These are phyloP conservation scores for Physcomitrium patens DNA, from an alignment of 225 moss, liverwort and hornwort species.

Conservation along the genomic window DNA sequence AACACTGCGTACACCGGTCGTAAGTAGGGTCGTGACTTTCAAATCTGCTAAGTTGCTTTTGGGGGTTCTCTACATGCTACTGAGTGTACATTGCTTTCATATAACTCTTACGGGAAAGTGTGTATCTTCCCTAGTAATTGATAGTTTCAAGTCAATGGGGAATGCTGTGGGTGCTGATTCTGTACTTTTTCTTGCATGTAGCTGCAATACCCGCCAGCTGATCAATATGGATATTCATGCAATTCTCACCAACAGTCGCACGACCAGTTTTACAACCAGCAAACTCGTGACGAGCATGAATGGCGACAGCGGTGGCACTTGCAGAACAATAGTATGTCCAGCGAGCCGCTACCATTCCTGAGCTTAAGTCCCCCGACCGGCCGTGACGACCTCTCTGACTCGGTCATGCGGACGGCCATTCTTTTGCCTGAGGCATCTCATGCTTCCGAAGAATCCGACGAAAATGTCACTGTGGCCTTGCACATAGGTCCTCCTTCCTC, in stretches of 20 bases:
- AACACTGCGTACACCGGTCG: too few species aligned
- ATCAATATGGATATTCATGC: slow-evolving; percentile 32
- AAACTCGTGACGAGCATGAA: slow-evolving; percentile 59
- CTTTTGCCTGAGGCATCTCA: slow-evolving; percentile 56
- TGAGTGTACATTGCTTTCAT: too few species aligned
- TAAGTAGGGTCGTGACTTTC: too few species aligned
- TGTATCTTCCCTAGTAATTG: too few species aligned
- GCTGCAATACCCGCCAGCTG: slow-evolving; percentile 43
- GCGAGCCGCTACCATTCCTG: slow-evolving; percentile 80
- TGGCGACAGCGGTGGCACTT: slow-evolving; percentile 55
- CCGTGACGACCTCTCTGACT: slow-evolving; percentile 38
- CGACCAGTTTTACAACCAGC: slow-evolving; percentile 66
- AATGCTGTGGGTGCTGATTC: too few species aligned
- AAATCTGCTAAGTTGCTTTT: too few species aligned
- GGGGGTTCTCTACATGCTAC: too few species aligned
- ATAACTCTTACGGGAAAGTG: too few species aligned
- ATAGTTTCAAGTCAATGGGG: too few species aligned
- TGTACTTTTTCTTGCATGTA: slow-evolving; percentile 9
- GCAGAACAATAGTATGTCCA: slow-evolving; percentile 47
- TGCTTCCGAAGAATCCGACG: slow-evolving; percentile 60
- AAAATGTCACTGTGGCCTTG: slow-evolving; percentile 90
- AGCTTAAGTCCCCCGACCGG: slow-evolving; percentile 85
- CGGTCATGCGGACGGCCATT: slow-evolving; percentile 72
- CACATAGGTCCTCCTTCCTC: slow-evolving; percentile 88
- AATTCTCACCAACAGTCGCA: slow-evolving; percentile 49